phyloP scores from a whole-genome alignment of 208 protist genomes.

The Polymyxa betae region DNA sequence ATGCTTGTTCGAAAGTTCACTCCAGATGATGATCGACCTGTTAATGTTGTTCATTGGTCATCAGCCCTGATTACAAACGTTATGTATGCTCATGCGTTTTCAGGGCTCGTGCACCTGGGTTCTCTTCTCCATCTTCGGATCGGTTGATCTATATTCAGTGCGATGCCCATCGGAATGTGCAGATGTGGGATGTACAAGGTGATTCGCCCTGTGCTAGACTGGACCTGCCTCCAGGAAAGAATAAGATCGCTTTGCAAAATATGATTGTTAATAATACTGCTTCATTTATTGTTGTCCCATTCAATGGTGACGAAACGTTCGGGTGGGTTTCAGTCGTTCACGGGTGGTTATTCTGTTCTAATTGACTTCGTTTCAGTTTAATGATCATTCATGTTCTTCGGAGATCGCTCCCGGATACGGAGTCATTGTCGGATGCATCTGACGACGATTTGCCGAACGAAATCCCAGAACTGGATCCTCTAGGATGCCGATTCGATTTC shows the following conservation, averaged over 20 bases:
- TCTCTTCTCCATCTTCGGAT: constrained; percentile 7
- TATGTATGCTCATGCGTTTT: not conserved
- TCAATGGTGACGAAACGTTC: constrained; percentile 15
- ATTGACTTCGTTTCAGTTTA: constrained; percentile 10
- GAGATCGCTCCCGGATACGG: not conserved
- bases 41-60: constrained; percentile 31
- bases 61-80: not conserved
- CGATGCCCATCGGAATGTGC: constrained; percentile 17
- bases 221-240: constrained; percentile 17
- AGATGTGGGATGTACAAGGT: constrained; percentile 28
- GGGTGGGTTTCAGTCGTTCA: not conserved
- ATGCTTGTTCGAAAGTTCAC: not conserved
- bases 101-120: constrained; percentile 21
- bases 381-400: constrained; percentile 37
- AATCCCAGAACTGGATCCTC: constrained; percentile 5
- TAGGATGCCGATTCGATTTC: constrained; percentile 30
- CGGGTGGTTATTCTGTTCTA: not conserved
- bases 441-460: not conserved
- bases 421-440: not conserved
- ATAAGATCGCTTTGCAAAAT: not conserved
- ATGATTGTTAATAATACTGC: constrained; percentile 24
- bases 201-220: constrained; percentile 21
- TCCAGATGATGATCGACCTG: not conserved
- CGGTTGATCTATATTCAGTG: constrained; percentile 26
- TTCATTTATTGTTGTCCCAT: constrained; percentile 20